A percentile compares a stretch with the other conserved stretches of the same genome.
These are phyloP conservation scores for Setomelanomma holmii DNA, from an alignment of 2,329 filamentous ascomycete species.

Conservation along the genomic window DNA sequence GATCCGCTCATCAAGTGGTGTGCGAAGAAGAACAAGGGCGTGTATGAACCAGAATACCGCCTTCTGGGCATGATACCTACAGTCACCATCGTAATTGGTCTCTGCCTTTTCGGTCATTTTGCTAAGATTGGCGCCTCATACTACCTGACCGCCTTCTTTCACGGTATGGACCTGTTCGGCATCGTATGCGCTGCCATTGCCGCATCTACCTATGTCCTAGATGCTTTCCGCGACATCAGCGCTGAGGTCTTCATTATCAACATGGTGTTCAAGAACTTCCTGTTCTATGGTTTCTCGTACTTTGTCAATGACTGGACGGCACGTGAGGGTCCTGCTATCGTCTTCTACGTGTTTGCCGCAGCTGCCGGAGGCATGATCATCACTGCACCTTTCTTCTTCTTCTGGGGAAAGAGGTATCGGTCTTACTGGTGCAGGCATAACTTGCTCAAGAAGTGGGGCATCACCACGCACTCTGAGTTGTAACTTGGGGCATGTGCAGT, in stretches of 20 bases:
- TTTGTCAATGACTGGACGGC: constrained; percentile 55
- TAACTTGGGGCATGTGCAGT: constrained; percentile 8
- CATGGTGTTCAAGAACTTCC: constrained; percentile 55
- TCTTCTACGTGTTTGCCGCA: constrained; percentile 51
- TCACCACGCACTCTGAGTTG: constrained; percentile 42
- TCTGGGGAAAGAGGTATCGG: constrained; percentile 45
- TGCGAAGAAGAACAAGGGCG: constrained; percentile 58
- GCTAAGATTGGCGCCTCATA: constrained; percentile 26
- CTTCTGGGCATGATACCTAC: constrained; percentile 46
- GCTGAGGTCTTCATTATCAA: constrained; percentile 54
- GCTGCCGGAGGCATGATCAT: constrained; percentile 27
- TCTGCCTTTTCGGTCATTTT: constrained; percentile 50
- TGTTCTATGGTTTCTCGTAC: constrained; percentile 54
- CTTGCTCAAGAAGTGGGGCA: constrained; percentile 41
- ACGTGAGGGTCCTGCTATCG: constrained; percentile 40
- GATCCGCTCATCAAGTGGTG: constrained; percentile 53
- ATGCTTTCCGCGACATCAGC: constrained; percentile 51
- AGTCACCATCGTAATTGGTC: constrained; percentile 45
- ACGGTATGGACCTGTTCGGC: constrained; percentile 44
- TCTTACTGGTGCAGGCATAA: constrained; percentile 46
- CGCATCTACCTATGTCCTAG: constrained; percentile 47
- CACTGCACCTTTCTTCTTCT: constrained; percentile 43
- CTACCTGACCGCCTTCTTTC: constrained; percentile 44
- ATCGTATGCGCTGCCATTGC: constrained; percentile 43
- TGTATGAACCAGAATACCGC: constrained; percentile 64